phyloP scores from a whole-genome alignment of 345 rosid genomes.

The Carallia pectinifolia region DNA sequence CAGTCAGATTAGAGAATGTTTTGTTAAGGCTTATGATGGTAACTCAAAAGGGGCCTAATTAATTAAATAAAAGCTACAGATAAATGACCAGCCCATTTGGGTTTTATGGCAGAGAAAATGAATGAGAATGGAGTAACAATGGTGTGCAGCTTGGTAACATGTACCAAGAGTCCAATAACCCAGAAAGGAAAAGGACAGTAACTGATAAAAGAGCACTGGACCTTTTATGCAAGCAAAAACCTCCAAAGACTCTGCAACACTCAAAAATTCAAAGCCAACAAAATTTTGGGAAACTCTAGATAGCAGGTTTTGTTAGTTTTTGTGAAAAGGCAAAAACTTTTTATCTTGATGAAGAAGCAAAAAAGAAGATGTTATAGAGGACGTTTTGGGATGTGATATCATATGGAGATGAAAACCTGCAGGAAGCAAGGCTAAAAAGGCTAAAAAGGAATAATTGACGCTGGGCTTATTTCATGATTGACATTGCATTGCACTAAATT shows the following conservation, averaged over 20 bases:
- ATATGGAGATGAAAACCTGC: constrained; percentile 20
- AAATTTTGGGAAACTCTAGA: constrained; percentile 7
- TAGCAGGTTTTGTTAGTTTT: not conserved
- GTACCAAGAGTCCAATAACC: constrained; percentile 21
- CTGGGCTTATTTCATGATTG: constrained; percentile 27
- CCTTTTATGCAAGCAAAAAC: constrained; percentile 12
- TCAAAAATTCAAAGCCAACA: constrained; percentile 14
- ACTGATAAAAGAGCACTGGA: constrained; percentile 9
- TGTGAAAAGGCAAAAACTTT: constrained; percentile 17
- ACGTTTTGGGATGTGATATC: not conserved
- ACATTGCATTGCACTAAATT: not conserved
- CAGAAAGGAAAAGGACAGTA: constrained; percentile 22
- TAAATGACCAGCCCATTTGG: constrained; percentile 19
- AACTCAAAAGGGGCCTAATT: constrained; percentile 13
- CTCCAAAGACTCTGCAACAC: constrained; percentile 3
- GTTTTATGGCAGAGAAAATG: constrained; percentile 3
- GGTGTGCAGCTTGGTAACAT: constrained; percentile 13
- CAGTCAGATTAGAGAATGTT: constrained; percentile 15
- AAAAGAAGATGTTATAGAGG: not conserved
- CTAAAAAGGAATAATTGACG: constrained; percentile 19
- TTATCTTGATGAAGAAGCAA: constrained; percentile 7
- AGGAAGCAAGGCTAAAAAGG: constrained; percentile 17
- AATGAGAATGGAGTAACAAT: constrained; percentile 21
- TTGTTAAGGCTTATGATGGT: constrained; percentile 9
- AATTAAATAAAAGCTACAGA: constrained; percentile 13